Evolutionary conservation across 345 rosid species (phyloP).

Genomic region (Raphanus sativus): DNA sequence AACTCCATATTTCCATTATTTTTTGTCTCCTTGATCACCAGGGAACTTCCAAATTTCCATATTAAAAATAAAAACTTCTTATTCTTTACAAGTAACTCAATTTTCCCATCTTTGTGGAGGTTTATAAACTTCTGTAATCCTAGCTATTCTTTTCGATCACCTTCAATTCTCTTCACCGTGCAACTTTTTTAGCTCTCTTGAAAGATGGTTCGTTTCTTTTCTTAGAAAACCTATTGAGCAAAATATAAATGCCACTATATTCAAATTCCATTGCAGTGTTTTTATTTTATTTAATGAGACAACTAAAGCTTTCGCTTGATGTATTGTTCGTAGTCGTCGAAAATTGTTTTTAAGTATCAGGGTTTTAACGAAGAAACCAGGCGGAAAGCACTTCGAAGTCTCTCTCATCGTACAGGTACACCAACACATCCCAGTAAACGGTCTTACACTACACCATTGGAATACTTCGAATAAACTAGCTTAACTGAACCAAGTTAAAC

Average conservation of each 20-base stretch:
- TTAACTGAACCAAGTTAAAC: background rate
- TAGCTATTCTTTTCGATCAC: background rate
- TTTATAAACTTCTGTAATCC: background rate
- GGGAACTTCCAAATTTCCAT: background rate
- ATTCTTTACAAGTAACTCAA: background rate
- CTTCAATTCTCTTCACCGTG: background rate
- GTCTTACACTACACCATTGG: background rate
- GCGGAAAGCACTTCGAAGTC: background rate
- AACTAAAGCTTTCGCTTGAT: background rate
- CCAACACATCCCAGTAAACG: background rate
- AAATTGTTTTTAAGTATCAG: background rate
- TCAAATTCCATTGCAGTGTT: background rate
- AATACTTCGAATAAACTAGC: background rate
- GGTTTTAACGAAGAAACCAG: background rate
- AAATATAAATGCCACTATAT: background rate
- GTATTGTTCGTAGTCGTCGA: conserved; percentile 1
- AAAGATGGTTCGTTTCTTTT: background rate
- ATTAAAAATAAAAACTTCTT: background rate
- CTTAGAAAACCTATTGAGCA: background rate
- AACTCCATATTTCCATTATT: background rate
- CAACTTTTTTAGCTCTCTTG: background rate
- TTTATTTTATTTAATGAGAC: background rate
- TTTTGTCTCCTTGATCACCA: background rate
- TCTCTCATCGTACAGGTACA: background rate
- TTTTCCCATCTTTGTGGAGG: background rate